These are phyloP conservation scores for Cercospora brassicicola DNA, from an alignment of 2,329 filamentous ascomycete species.

Conservation along the genomic window DNA sequence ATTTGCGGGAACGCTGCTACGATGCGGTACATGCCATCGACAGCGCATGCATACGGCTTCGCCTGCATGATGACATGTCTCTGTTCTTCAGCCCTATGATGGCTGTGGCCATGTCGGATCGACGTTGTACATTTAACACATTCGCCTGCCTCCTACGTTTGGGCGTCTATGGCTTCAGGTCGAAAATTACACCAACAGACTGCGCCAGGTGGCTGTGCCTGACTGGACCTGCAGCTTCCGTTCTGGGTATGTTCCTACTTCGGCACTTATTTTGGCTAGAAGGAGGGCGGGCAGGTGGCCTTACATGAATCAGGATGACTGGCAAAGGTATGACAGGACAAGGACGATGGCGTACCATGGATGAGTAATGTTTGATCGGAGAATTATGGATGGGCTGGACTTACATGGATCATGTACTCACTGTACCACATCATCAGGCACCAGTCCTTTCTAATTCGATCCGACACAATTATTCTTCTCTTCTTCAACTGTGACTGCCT, in stretches of 20 bases:
- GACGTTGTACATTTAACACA: not conserved
- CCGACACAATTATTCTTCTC: not conserved
- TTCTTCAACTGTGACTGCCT: no score
- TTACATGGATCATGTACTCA: not conserved
- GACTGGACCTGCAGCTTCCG: not conserved
- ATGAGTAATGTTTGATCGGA: not conserved
- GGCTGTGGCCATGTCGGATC: not conserved
- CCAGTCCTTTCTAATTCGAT: not conserved
- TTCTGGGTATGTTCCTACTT: not conserved
- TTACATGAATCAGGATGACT: not conserved
- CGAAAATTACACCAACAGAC: not conserved
- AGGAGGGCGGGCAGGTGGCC: not conserved
- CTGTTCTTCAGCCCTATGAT: not conserved
- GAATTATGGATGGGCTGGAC: not conserved
- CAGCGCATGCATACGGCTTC: not conserved
- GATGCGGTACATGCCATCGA: not conserved
- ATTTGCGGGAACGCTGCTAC: not conserved
- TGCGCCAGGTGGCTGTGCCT: not conserved
- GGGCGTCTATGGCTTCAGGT: not conserved
- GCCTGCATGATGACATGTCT: conserved; percentile 3
- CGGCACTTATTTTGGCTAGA: not conserved
- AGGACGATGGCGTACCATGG: not conserved
- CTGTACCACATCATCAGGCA: not conserved
- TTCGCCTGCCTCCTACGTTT: not conserved
- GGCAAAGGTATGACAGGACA: not conserved